Conservation (phyloP, 164 flowering plant genomes). For the Berberis thunbergii region DNA sequence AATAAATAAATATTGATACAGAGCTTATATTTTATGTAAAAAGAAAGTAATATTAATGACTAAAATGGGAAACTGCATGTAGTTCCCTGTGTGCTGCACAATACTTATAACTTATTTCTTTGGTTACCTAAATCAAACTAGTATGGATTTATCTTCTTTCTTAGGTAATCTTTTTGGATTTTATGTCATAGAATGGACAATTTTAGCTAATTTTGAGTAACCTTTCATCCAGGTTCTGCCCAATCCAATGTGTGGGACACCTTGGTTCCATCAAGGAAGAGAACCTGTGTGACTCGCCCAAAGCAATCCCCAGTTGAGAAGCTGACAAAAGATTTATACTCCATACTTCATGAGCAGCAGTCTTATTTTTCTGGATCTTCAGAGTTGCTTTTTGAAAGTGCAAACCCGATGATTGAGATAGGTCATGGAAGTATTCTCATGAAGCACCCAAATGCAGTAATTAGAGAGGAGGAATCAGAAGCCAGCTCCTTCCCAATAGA, state of each 20-base stretch:
- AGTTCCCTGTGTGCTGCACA: too few relatives aligned
- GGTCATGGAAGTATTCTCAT: conserved; percentile 95
- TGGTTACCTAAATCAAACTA: too few relatives aligned
- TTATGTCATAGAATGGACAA: background rate
- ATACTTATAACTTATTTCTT: too few relatives aligned
- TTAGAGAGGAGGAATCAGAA: conserved; percentile 90
- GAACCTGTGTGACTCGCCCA: conserved; percentile 68
- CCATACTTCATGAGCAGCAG: conserved; percentile 81
- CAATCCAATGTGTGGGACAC: conserved; percentile 82
- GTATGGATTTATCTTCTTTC: background rate
- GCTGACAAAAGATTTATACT: conserved; percentile 76
- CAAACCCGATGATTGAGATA: conserved; percentile 88
- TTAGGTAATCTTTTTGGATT: background rate
- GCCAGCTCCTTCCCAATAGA: conserved; percentile 92
- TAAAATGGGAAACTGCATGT: too few relatives aligned
- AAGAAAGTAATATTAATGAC: too few relatives aligned
- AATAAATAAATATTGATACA: too few relatives aligned
- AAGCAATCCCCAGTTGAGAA: conserved; percentile 87
- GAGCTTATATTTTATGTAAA: too few relatives aligned
- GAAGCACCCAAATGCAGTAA: conserved; percentile 57
- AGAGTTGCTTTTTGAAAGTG: conserved; percentile 74
- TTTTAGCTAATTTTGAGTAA: background rate
- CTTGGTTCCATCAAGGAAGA: conserved; percentile 75
- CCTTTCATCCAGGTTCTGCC: conserved; percentile 52
- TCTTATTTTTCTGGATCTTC: conserved; percentile 63